Evolutionary conservation across 176 grass and related monocot species (phyloP), one percentile per base, ranked within the genome.

Genomic region (Oryza officinalis): DNA sequence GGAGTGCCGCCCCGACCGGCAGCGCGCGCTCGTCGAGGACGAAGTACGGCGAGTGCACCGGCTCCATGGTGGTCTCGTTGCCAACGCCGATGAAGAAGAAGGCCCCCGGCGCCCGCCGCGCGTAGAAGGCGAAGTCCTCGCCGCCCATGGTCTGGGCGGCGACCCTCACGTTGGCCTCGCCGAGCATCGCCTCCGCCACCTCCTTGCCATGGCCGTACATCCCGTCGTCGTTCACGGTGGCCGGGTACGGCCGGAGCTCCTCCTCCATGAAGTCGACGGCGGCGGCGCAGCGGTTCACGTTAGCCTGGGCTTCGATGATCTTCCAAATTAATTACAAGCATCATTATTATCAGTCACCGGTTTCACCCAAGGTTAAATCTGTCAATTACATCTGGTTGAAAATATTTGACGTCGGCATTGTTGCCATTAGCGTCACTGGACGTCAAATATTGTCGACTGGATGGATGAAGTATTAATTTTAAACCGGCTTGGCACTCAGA

Each of bases 71-170:
- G 33, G 61, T 68, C 17, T 88, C 52, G 12, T 93, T 93, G 26
- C 85, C 52, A 2, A 88, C 71, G 30, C 94, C 91, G 26, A 97
- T 63, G n/a, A 50, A 41, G 68, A 92, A 92, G 35, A 93, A 67
- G 43, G 87, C 57, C 1, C 79, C 84, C 0, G 85, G 74, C 27
- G 81, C 59, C 63, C 63, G 76, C 63, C 88, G 87, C 2, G 87
- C 80, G 25, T 83, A 94, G 75, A 94, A 97, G 6, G 71, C 87
- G 35, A 97, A 94, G 76, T 97, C 91, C 61, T 97, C 94, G 0
- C 70, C 85, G 1, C 70, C 78, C 87, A 86, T 91, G 0, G 1
- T 9, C 15, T 14, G 84, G 1, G 46, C 9, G 31, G 11, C 12
- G 27, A 81, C 6, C 57, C 10, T 57, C 27, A 93, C 69, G 11